Evolutionary conservation across 352 stramenopile species (phyloP), one percentile per base, ranked within the genome.

Genomic region (Thraustochytrium striatum): DNA sequence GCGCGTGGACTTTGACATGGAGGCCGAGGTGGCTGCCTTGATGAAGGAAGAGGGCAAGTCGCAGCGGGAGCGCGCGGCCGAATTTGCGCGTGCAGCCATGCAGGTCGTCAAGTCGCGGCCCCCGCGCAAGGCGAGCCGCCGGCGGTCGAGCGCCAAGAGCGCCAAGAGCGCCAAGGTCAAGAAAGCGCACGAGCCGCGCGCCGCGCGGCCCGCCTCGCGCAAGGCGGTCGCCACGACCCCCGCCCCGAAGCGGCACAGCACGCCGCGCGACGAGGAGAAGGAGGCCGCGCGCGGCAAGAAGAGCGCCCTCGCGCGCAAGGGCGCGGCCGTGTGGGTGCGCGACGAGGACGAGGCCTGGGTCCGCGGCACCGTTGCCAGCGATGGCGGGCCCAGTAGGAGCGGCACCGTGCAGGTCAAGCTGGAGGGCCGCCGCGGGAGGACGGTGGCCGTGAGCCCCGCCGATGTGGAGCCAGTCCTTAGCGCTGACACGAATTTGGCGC

Each of bases 321-420:
- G n/a, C n/a, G n/a, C 65, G 7, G 11, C 21, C 28, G 65, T 75
- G 1, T 75, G 65, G 65, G 39, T 75, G 0, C 65, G 44, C 21
- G 65, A 75, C 39, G 47, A 30, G 21, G 65, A 75, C n/a, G 65
- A 75, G 39, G 65, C 52, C 21, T 75, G 65, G 65, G 50, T 75
- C 8, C 35, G 3, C 5, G 65, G 65, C 21, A 25, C 25, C 30
- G 35, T 75, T 7, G 16, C 44, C 25, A 25, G 5, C 25, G 33
- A 70, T 13, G 59, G 59, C 16, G n/a, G n/a, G n/a, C n/a, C n/a
- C n/a, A n/a, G n/a, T n/a, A n/a, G n/a, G n/a, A 25, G 47, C 47
- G 47, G 47, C 47, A 9, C 21, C 35, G 65, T 75, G 16, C 43
- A 25, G 21, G 65, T 75, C 16, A 68, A 75, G 1, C 8, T 75